Evolutionary conservation across 2,329 filamentous ascomycete genomes (phyloP).

Genomic region (Penicillium freii): DNA sequence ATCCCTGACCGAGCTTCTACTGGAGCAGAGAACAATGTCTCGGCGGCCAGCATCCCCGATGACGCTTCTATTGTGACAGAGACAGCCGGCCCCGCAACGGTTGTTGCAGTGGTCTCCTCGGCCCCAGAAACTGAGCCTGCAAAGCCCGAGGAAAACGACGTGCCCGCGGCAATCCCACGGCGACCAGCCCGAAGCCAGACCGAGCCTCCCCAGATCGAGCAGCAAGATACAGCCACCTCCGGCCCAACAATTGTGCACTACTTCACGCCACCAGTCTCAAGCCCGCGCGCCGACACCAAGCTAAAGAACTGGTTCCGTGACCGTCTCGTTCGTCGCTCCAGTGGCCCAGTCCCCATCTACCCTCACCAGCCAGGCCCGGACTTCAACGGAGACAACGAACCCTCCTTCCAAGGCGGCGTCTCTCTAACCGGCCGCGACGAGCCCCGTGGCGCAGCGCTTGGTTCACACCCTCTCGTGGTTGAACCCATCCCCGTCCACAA

Average conservation of each 20-base stretch:
- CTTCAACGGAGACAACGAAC: conserved; percentile 14
- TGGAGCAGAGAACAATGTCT: not conserved
- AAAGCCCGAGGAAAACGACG: conserved; percentile 2
- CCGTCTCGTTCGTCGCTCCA: conserved; percentile 30
- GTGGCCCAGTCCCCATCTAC: conserved; percentile 24
- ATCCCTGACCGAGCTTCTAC: not conserved
- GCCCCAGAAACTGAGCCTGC: not conserved
- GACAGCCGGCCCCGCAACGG: conserved; percentile 5
- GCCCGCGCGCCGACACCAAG: conserved; percentile 33
- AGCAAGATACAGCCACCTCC: conserved; percentile 15
- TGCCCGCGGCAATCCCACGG: not conserved
- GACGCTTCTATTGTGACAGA: conserved; percentile 1
- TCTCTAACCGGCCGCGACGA: conserved; percentile 19
- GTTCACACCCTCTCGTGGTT: conserved; percentile 32
- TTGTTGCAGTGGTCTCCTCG: not conserved
- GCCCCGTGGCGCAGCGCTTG: conserved; percentile 26
- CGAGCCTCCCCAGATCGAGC: not conserved
- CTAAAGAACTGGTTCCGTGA: conserved; percentile 38
- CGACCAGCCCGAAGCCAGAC: not conserved
- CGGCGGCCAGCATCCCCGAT: not conserved
- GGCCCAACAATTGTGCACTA: conserved; percentile 11
- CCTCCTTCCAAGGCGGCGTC: conserved; percentile 25
- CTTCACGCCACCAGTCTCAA: conserved; percentile 20
- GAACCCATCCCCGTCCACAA: conserved; percentile 24
- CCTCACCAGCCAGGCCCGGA: conserved; percentile 26